Percentiles rank a stretch among this genome's conserved stretches.
phyloP scores from a whole-genome alignment of 2,329 filamentous ascomycete genomes.

The Coniochaeta prunicola region DNA sequence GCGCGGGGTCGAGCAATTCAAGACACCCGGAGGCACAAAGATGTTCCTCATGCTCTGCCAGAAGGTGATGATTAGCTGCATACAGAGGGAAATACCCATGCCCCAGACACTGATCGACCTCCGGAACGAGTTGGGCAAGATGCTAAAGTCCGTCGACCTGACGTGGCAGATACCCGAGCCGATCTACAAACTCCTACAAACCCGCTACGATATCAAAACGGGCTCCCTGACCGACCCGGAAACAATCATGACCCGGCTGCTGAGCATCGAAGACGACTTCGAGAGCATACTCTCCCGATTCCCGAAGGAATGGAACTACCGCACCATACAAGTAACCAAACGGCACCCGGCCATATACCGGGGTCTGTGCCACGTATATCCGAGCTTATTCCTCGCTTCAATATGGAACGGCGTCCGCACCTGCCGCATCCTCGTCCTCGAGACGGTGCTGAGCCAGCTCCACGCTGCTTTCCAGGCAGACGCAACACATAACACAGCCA shows the following conservation, averaged over 20 bases:
- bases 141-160: conserved; percentile 29
- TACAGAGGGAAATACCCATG: conserved; percentile 40
- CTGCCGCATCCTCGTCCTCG: conserved; percentile 38
- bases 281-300: conserved; percentile 29
- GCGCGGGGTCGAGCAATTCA: conserved; percentile 39
- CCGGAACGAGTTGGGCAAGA: conserved; percentile 31
- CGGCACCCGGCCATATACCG: conserved; percentile 34
- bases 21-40: conserved; percentile 33
- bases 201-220: conserved; percentile 37
- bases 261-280: conserved; percentile 34
- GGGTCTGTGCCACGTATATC: conserved; percentile 36
- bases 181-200: conserved; percentile 36
- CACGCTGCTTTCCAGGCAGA: conserved; percentile 22
- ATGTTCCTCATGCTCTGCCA: conserved; percentile 50
- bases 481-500: conserved; percentile 10
- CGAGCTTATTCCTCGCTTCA: conserved; percentile 34
- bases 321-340: conserved; percentile 28
- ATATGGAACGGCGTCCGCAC: conserved; percentile 41
- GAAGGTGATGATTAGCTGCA: conserved; percentile 42
- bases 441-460: conserved; percentile 37
- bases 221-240: conserved; percentile 29
- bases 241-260: conserved; percentile 29
- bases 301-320: conserved; percentile 33
- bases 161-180: conserved; percentile 35
- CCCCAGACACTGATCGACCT: conserved; percentile 40